Conservation (phyloP, 768 basidiomycete species). For the Pisolithus sp. region DNA sequence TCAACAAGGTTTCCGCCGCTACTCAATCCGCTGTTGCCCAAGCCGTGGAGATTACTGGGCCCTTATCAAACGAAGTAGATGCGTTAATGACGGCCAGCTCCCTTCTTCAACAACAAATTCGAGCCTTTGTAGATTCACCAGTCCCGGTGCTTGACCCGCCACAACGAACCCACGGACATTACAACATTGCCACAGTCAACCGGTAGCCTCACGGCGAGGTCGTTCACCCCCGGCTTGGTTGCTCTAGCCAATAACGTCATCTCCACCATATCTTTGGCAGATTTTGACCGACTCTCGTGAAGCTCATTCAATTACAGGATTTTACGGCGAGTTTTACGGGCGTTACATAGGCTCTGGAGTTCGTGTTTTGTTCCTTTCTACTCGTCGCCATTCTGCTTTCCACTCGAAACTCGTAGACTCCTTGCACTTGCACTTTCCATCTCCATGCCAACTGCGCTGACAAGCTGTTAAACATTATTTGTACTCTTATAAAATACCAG, state of each 20-base stretch:
- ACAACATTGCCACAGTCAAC: conserved; percentile 30
- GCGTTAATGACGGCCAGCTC: conserved; percentile 67
- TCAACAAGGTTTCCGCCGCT: conserved; percentile 51
- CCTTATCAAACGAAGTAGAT: conserved; percentile 70
- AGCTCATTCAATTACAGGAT: background rate
- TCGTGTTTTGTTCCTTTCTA: conserved; percentile 19
- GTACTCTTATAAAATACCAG: conserved; percentile 28
- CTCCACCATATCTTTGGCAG: conserved; percentile 20
- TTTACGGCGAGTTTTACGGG: conserved; percentile 5
- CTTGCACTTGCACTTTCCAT: conserved; percentile 15
- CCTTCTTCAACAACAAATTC: conserved; percentile 42
- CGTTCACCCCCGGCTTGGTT: conserved; percentile 21
- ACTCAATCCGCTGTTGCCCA: conserved; percentile 77
- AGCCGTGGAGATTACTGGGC: conserved; percentile 72
- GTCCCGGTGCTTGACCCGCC: conserved; percentile 19
- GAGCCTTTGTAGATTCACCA: conserved; percentile 21
- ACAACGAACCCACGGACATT: conserved; percentile 23
- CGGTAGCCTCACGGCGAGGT: conserved; percentile 20
- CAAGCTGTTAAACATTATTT: conserved; percentile 29
- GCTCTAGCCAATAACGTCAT: conserved; percentile 14
- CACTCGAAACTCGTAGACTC: conserved; percentile 23
- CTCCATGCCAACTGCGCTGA: conserved; percentile 4
- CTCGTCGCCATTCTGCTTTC: conserved; percentile 13
- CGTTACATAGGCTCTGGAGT: conserved; percentile 24
- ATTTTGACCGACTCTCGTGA: conserved; percentile 22